Evolutionary conservation across 495 filamentous ascomycete species (phyloP), one percentile per base, ranked within the genome.

Genomic region (Thermothielavioides terrestris): DNA sequence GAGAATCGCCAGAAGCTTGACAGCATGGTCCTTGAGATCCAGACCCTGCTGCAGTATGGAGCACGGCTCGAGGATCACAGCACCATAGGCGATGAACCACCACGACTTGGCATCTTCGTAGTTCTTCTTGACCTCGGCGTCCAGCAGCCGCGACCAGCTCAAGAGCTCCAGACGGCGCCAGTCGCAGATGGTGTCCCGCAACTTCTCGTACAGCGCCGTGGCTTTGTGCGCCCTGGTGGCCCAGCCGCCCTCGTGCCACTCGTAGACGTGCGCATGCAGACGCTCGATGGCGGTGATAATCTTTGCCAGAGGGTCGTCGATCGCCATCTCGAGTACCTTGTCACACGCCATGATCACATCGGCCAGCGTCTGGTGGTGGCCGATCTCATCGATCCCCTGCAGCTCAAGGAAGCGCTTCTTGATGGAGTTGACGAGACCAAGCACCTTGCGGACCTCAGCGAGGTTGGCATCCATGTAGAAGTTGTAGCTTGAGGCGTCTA

Each of bases 21-120:
- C 72, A 2, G 79, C 74, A 66, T 95, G 83, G 4, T 68, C 63
- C 23, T 72, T 66, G 50, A 94, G 61, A 43, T 82, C 77, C 15
- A 76, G 60, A 6, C 69, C 73, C 46, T 70, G 65, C 53, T 83
- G 76, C 2, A 74, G 69, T 20, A 78, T 68, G 17, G 78, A 77
- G 28, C 88, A 65, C 0, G 90, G 83, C 28, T 81, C 82, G 4
- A 81, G 85, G 56, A 99, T 74, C 42, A 95, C 78, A 23, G 78
- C 85, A 66, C 95, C 87, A 45, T 94, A 97, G 6, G 90, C 87
- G 37, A 96, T 78, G 60, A 96, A 99, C 88, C 90, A 99, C 91
- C 92, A 99, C 10, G 84, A 82, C 52, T 79, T 80, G 9, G 91
- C 89, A 58, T 87, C 82, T 26, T 84, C 75, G 9, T 81, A 68